Conservation (phyloP, 2,329 filamentous ascomycete species). For the Ascosphaera apis region DNA sequence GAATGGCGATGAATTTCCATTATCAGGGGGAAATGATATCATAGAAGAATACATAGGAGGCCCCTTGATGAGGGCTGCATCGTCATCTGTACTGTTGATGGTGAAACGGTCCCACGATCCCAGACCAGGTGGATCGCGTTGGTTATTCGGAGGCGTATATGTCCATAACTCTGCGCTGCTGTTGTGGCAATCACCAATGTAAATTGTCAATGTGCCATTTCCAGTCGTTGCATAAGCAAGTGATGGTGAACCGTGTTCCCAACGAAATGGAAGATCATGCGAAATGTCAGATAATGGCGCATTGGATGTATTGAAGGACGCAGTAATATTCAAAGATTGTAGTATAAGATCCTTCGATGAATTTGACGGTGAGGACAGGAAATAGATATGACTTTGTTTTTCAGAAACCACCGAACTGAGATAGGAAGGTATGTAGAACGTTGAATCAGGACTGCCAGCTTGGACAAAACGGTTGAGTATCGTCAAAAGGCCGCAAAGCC, state of each 20-base stretch:
- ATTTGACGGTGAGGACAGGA: slow-evolving; percentile 3
- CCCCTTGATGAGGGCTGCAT: slow-evolving; percentile 17
- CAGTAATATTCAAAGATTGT: slow-evolving; percentile 4
- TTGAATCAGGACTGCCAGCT: slow-evolving; percentile 1
- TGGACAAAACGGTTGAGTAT: slow-evolving; percentile 1
- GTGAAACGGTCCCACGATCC: slow-evolving; percentile 31
- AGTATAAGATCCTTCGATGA: slow-evolving; percentile 4
- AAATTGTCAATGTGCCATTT: slow-evolving; percentile 48
- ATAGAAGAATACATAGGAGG: slow-evolving; percentile 36
- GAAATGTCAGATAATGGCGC: slow-evolving; percentile 16
- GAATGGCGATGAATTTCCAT: slow-evolving; percentile 16
- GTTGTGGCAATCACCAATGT: slow-evolving; percentile 43
- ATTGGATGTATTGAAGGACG: slow-evolving; percentile 7
- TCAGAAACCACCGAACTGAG: slow-evolving; percentile 3
- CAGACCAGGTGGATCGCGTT: slow-evolving; percentile 20
- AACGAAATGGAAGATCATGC: slow-evolving; percentile 26
- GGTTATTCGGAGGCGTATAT: slow-evolving; percentile 15
- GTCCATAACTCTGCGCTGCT: slow-evolving; percentile 4
- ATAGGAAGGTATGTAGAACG: slow-evolving; percentile 7
- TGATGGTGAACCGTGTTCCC: slow-evolving; percentile 25
- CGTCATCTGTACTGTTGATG: slow-evolving; percentile 12
- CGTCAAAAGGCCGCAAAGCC: slow-evolving; percentile 1
- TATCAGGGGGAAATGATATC: slow-evolving; percentile 43
- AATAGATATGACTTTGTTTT: slow-evolving; percentile 4
- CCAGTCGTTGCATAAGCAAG: slow-evolving; percentile 46